phyloP scores from a whole-genome alignment of 2,329 filamentous ascomycete genomes.

The Nigrospora sphaerica region DNA sequence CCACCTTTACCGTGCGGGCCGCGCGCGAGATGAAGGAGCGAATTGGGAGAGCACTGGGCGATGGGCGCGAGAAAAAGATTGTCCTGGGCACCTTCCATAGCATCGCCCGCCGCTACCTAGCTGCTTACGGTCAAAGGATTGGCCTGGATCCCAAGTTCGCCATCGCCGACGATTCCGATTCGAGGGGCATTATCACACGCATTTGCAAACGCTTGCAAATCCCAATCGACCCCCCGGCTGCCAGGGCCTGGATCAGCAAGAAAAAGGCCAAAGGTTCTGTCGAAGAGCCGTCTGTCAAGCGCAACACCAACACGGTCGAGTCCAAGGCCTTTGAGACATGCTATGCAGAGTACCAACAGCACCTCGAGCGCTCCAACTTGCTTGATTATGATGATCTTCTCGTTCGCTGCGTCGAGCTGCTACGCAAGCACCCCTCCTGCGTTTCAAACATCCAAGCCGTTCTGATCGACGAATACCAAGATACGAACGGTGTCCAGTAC shows the following conservation, averaged over 20 bases:
- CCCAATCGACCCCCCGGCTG: slow-evolving; percentile 60
- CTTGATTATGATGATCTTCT: slow-evolving; percentile 94
- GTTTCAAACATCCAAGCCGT: slow-evolving; percentile 87
- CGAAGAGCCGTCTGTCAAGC: slow-evolving; percentile 30
- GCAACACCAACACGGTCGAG: slow-evolving; percentile 32
- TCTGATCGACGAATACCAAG: slow-evolving; percentile 94
- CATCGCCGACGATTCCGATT: slow-evolving; percentile 83
- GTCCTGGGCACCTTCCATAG: slow-evolving; percentile 94
- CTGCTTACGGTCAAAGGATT: slow-evolving; percentile 77
- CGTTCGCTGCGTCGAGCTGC: slow-evolving; percentile 71
- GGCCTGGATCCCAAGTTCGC: slow-evolving; percentile 78
- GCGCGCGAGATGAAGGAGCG: slow-evolving; percentile 88
- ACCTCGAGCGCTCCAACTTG: slow-evolving; percentile 68
- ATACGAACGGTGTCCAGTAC: slow-evolving; percentile 93
- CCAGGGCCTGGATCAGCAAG: slow-evolving; percentile 71
- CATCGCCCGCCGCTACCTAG: slow-evolving; percentile 77
- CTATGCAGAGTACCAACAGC: slow-evolving; percentile 71
- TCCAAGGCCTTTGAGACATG: slow-evolving; percentile 56
- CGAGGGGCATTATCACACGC: slow-evolving; percentile 68
- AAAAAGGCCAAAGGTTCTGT: slow-evolving; percentile 50
- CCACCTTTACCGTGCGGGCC: slow-evolving; percentile 95
- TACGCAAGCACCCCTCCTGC: slow-evolving; percentile 66
- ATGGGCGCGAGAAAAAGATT: slow-evolving; percentile 66
- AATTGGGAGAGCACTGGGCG: slow-evolving; percentile 73
- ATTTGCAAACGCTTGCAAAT: slow-evolving; percentile 71